Evolutionary conservation across 306 rosid species (phyloP).

Genomic region (Corylus heterophylla): DNA sequence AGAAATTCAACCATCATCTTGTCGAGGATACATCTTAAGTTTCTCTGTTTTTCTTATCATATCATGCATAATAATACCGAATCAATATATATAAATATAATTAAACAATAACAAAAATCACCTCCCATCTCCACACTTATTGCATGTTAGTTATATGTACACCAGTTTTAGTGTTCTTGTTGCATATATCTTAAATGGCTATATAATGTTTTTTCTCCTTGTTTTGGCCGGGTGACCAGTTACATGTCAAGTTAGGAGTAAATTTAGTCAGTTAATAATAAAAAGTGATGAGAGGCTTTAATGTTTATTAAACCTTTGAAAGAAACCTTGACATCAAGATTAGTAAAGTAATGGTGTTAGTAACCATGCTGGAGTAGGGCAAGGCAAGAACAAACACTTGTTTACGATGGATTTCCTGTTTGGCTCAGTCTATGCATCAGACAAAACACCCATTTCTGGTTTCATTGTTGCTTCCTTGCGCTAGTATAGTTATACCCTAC

Average conservation of each 20-base stretch:
- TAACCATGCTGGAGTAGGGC: not conserved
- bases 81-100: too few relatives aligned
- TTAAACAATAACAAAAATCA: not conserved
- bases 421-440: not conserved
- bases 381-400: not conserved
- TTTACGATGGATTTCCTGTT: not conserved
- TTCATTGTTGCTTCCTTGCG: not conserved
- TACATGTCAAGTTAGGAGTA: too few relatives aligned
- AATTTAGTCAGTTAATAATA: too few relatives aligned
- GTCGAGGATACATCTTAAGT: slow-evolving; percentile 17
- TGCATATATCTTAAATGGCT: not conserved
- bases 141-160: not conserved
- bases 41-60: too few relatives aligned
- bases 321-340: too few relatives aligned
- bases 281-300: too few relatives aligned
- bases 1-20: slow-evolving; percentile 21
- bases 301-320: too few relatives aligned
- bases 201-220: too few relatives aligned
- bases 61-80: too few relatives aligned
- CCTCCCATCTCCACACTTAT: not conserved
- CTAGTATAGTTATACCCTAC: not conserved
- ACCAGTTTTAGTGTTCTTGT: not conserved
- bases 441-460: not conserved
- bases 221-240: too few relatives aligned
- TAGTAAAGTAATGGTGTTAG: not conserved